A percentile compares a stretch with the other conserved stretches of the same genome.
Evolutionary conservation across 306 rosid genomes (phyloP).

Genomic region (Pachyrhizus erosus): DNA sequence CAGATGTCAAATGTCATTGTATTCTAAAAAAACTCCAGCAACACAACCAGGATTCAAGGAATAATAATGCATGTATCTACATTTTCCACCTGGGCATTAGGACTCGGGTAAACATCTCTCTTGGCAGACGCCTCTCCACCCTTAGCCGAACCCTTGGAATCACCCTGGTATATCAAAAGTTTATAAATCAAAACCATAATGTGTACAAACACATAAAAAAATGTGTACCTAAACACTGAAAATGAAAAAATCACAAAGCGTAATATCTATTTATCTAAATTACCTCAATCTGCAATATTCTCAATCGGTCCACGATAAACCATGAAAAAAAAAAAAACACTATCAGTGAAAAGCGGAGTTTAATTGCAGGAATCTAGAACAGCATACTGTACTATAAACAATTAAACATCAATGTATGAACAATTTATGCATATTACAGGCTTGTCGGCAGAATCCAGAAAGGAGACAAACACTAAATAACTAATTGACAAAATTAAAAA

Average conservation of each 20-base stretch:
- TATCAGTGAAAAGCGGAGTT: conserved; percentile 38
- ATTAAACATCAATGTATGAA: not conserved
- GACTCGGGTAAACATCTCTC: conserved; percentile 65
- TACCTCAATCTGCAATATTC: conserved; percentile 82
- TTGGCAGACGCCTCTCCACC: conserved; percentile 76
- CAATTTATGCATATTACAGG: not conserved
- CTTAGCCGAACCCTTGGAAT: conserved; percentile 83
- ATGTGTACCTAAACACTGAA: not conserved
- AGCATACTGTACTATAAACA: not conserved
- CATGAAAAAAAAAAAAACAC: not conserved
- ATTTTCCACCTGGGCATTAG: conserved; percentile 67
- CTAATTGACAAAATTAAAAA: not conserved
- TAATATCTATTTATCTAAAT: conserved; percentile 25
- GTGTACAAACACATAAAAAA: not conserved
- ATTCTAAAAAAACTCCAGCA: conserved; percentile 16
- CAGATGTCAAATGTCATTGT: conserved; percentile 19
- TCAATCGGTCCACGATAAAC: conserved; percentile 40
- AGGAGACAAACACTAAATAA: not conserved
- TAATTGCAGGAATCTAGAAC: not conserved
- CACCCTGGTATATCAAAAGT: conserved; percentile 64
- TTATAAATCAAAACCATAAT: not conserved
- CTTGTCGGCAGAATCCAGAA: not conserved
- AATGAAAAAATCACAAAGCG: not conserved
- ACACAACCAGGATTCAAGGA: not conserved
- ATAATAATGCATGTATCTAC: not conserved